Percentiles rank a stretch among this genome's conserved stretches.
Evolutionary conservation across 768 basidiomycete genomes (phyloP).

Genomic region (Phallus indusiatus): DNA sequence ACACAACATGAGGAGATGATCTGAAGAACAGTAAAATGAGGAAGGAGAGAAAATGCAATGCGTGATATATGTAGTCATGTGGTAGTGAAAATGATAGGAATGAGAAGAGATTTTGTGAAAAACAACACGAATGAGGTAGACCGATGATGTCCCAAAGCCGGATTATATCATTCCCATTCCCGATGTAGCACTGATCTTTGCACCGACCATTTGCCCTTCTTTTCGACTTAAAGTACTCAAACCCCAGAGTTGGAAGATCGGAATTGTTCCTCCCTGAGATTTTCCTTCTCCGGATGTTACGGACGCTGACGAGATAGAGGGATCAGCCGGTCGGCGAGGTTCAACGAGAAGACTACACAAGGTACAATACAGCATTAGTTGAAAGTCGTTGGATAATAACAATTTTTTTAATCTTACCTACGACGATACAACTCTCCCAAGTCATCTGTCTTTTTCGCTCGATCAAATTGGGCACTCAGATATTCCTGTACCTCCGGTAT

Average conservation of each 20-base stretch:
- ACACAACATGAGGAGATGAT: no score
- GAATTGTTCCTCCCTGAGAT: background rate
- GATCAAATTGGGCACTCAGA: constrained; percentile 63
- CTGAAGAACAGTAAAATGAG: no score
- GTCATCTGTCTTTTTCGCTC: constrained; percentile 66
- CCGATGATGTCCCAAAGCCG: no score
- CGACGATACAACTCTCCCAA: constrained; percentile 78
- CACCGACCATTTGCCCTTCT: background rate
- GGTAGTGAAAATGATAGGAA: no score
- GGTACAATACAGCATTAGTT: constrained; percentile 6
- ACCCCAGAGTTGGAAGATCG: constrained; percentile 5
- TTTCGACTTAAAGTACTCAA: constrained; percentile 7
- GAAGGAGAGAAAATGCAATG: no score
- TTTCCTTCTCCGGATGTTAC: background rate
- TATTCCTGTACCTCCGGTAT: constrained; percentile 85
- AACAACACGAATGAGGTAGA: no score
- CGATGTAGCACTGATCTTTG: background rate
- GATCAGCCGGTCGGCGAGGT: constrained; percentile 71
- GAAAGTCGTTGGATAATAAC: background rate
- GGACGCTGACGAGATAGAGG: constrained; percentile 20
- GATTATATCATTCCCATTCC: no score
- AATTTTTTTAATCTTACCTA: constrained; percentile 39
- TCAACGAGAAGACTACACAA: constrained; percentile 63
- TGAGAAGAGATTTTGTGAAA: no score
- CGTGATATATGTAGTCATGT: no score